Conservation (phyloP, 495 filamentous ascomycete species). For the Penicillium nucicola region DNA sequence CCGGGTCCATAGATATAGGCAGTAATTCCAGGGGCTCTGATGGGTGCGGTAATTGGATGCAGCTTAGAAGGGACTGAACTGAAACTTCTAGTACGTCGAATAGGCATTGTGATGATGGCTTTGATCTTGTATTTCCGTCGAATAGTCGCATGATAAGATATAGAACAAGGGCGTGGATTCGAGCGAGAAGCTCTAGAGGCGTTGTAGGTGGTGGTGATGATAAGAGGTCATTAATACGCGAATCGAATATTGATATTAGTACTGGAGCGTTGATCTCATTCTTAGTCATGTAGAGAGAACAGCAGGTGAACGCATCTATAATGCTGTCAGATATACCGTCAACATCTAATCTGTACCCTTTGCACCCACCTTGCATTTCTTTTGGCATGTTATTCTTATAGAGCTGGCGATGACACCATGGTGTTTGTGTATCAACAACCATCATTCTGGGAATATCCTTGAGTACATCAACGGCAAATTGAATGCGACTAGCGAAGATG, state of each 20-base stretch:
- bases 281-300: conserved; percentile 47
- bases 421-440: conserved; percentile 44
- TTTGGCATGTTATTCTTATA: conserved; percentile 46
- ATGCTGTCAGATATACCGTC: too few species aligned
- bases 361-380: conserved; percentile 42
- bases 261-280: conserved; percentile 41
- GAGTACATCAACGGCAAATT: conserved; percentile 42
- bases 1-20: conserved; percentile 16
- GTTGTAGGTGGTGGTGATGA: conserved; percentile 27
- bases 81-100: conserved; percentile 38
- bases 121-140: conserved; percentile 52
- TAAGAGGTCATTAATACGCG: conserved; percentile 34
- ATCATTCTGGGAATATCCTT: conserved; percentile 41
- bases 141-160: conserved; percentile 52
- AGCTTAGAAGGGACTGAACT: conserved; percentile 13
- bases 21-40: conserved; percentile 3
- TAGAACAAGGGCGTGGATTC: conserved; percentile 33
- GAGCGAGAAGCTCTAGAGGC: conserved; percentile 25
- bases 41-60: conserved; percentile 18
- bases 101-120: conserved; percentile 41
- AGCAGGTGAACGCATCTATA: conserved; percentile 46
- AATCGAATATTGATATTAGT: conserved; percentile 40
- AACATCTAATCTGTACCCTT: too few species aligned
- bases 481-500: conserved; percentile 32
- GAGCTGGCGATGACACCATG: conserved; percentile 47